Evolutionary conservation across 306 rosid genomes (phyloP), one percentile per base, ranked within the genome.

Genomic region (Herpetospermum pedunculosum): DNA sequence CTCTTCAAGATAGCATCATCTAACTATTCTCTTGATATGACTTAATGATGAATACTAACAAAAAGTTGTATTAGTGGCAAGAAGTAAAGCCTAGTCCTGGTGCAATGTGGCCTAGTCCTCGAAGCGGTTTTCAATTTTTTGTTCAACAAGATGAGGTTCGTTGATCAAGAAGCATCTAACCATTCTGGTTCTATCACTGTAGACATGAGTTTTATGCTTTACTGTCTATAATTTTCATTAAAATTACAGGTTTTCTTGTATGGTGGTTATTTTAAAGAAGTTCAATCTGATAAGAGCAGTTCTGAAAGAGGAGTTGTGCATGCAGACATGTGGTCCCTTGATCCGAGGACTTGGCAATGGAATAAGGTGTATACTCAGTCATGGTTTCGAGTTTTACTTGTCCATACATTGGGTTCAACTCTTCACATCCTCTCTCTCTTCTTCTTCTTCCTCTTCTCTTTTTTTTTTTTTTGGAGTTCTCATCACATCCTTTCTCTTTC

Each of bases 341-440:
- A 94, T 81, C 99, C 99, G 57, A 91, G 85, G 85, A 91, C 96
- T 50, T 94, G 97, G 99, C 97, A 94, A 87, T 94, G 99, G 99
- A 94, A 82, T 77, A 91, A 94, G 99, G 99, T 94, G 77, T 47
- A 25, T 35, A 48, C 58, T 74, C 52, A 38, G 28, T 13, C 5
- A 12, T 63, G 70, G 9, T 63, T n/a, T 62, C 23, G 11, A 37
- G 48, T 2, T 63, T 63, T 63, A 63, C 70, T 63, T 37, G 23
- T 37, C 48, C 70, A 63, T 35, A 6, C 48, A 37, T 35, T 63
- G 29, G 3, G 70, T 37, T 63, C 70, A 25, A n/a, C 30, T 63
- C 18, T 63, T 37, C 70, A 57, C 64, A 5, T 28, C 37, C 3
- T 57, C 30, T 13, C n/a, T 4, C 28, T 55, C 35, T 26, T 55